Conservation (phyloP, 495 filamentous ascomycete species). For the Hyaloscypha bicolor region DNA sequence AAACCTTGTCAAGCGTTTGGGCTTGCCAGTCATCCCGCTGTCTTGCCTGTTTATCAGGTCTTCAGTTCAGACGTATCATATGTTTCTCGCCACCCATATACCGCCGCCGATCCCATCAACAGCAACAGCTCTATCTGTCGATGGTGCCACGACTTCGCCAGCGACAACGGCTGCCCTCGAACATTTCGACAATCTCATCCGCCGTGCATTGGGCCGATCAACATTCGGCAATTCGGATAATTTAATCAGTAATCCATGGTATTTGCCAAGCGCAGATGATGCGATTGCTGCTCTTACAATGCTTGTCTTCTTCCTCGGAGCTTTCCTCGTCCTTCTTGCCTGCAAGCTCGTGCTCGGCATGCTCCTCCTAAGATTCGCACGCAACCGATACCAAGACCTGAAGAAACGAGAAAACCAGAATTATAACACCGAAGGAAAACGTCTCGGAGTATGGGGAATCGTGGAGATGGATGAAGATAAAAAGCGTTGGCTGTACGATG, state of each 20-base stretch:
- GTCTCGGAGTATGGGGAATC: constrained; percentile 79
- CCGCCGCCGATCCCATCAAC: constrained; percentile 74
- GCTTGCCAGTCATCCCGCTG: constrained; percentile 88
- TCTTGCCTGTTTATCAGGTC: constrained; percentile 95
- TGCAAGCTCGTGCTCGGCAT: constrained; percentile 86
- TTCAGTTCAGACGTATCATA: constrained; percentile 94
- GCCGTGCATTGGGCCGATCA: constrained; percentile 68
- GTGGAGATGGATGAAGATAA: constrained; percentile 90
- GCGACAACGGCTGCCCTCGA: constrained; percentile 72
- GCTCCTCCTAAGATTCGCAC: constrained; percentile 71
- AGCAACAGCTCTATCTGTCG: constrained; percentile 64
- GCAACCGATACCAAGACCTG: constrained; percentile 78
- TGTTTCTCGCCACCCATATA: constrained; percentile 89
- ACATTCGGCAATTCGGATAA: constrained; percentile 54
- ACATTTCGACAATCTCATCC: constrained; percentile 74
- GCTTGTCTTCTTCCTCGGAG: constrained; percentile 74
- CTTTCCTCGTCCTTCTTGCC: constrained; percentile 77
- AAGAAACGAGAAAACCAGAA: constrained; percentile 65
- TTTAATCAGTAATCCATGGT: constrained; percentile 45
- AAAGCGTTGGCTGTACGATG: constrained; percentile 81
- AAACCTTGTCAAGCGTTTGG: constrained; percentile 84
- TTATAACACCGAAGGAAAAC: constrained; percentile 68
- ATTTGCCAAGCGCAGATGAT: constrained; percentile 57
- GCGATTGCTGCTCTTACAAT: constrained; percentile 70
- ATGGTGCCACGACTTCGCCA: constrained; percentile 58